Percentiles rank a stretch among this genome's conserved stretches.
phyloP scores from a whole-genome alignment of 208 protist genomes.

The Trypanosoma grayi region DNA sequence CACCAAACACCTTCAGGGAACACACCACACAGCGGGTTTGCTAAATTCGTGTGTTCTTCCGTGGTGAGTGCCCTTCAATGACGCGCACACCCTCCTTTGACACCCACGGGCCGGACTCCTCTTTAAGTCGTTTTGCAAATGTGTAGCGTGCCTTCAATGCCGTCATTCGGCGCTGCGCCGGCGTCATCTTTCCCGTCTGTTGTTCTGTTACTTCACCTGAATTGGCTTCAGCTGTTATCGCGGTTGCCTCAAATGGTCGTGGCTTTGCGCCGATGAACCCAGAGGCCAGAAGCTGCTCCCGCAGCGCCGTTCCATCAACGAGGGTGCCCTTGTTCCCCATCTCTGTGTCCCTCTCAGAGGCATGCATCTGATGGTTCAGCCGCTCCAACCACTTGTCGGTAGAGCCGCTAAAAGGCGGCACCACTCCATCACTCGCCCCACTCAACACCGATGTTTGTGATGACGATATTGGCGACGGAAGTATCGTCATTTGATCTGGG shows the following conservation, averaged over 20 bases:
- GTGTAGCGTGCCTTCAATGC: conserved; percentile 80
- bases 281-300: conserved; percentile 46
- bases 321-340: background rate
- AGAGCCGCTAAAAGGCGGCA: conserved; percentile 2
- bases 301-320: conserved; percentile 64
- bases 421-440: too few relatives aligned
- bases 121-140: conserved; percentile 49
- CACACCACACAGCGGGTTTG: background rate
- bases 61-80: conserved; percentile 64
- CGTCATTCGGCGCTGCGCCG: conserved; percentile 47
- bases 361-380: conserved; percentile 43
- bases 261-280: conserved; percentile 39
- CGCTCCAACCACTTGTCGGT: conserved; percentile 56
- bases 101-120: conserved; percentile 14
- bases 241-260: conserved; percentile 17
- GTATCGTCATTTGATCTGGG: background rate
- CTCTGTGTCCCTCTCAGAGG: conserved; percentile 9
- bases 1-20: too few relatives aligned
- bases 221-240: background rate
- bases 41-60: conserved; percentile 28
- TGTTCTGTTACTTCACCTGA: background rate
- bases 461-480: background rate
- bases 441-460: background rate
- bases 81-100: conserved; percentile 37
- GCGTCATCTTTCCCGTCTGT: conserved; percentile 5